Evolutionary conservation across 495 filamentous ascomycete genomes (phyloP).

Genomic region (Aspergillus heteromorphus): DNA sequence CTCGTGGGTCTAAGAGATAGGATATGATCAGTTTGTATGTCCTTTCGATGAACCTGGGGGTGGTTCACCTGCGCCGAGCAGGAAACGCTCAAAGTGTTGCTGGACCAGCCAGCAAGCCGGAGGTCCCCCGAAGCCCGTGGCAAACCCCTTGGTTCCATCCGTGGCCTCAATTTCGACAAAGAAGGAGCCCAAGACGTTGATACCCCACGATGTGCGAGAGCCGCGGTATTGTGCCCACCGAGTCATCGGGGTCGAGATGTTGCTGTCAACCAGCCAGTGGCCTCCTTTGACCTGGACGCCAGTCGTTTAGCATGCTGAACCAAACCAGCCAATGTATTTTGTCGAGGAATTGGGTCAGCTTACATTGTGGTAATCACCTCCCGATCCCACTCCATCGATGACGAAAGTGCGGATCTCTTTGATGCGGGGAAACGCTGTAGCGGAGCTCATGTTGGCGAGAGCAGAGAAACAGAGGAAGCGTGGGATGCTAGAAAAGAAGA

Average conservation of each 20-base stretch:
- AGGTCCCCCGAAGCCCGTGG: conserved; percentile 88
- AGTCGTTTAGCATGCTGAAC: neutral
- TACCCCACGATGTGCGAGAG: conserved; percentile 88
- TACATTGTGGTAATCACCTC: conserved; percentile 92
- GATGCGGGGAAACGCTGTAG: conserved; percentile 49
- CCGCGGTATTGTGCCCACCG: conserved; percentile 79
- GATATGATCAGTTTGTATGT: neutral
- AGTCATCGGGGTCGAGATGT: conserved; percentile 89
- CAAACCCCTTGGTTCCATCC: conserved; percentile 86
- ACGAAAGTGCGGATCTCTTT: conserved; percentile 76
- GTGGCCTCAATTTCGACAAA: conserved; percentile 86
- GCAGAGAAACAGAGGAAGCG: neutral
- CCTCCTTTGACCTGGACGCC: conserved; percentile 62
- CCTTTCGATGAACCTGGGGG: neutral
- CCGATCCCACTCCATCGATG: conserved; percentile 79
- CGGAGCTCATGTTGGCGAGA: conserved; percentile 26
- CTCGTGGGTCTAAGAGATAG: conserved; percentile 64
- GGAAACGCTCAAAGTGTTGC: conserved; percentile 85
- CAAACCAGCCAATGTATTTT: neutral
- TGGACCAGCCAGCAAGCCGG: conserved; percentile 90
- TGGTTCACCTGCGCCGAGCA: conserved; percentile 65
- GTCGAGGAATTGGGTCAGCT: conserved; percentile 1
- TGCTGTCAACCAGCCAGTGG: conserved; percentile 87
- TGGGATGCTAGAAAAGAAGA: neutral
- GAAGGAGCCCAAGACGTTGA: conserved; percentile 91